Base-by-base conservation (phyloP, 148 eudicot species). In the Polygonum aviculare region DNA sequence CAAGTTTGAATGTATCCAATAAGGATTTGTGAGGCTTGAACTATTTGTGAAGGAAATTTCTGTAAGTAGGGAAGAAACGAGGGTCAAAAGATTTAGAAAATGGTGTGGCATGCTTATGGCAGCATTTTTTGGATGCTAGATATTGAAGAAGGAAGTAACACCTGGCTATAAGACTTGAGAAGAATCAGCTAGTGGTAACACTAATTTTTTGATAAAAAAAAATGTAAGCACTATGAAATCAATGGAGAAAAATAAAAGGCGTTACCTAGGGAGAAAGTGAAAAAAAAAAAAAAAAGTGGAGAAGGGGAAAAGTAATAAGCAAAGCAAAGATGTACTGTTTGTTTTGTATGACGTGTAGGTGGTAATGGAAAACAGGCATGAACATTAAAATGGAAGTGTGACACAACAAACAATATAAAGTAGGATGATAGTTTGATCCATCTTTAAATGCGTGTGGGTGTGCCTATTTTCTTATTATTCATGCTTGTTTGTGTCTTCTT, bases 341-440 rank as follows among this genome's bases (percentile, higher is more conserved):
- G 9, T 44, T 22, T 65, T 67, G 72, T 67, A 67, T 67, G 44
- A 15, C 12, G 33, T 67, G 41, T 67, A 36, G 44, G 44, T 67
- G 44, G 44, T 36, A 67, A 26, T 31, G 69, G 69, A 39, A 67
- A 67, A 67, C 72, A 35, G 7, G 44, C 44, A 67, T 67, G n/a
- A 67, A 67, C 44, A 5, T 35, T 31, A 36, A 67, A 67, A 67
- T 67, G 72, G 72, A 67, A 67, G 72, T 35, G 72, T 67, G 72
- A 67, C 72, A 36, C 72, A 67, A 67, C 21, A 35, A 35, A 67
- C 72, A 67, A 35, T 36, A 67, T 2, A 67, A 38, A 63, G 70
- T 63, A 63, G 70, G 40, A 63, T 63, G 40, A 31, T 63, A 63
- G 40, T 12, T 63, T 63, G 70, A 63, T 63, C 40, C 12, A 63